Conservation (phyloP, 352 stramenopile genomes). For the Phytophthora foliorum region DNA sequence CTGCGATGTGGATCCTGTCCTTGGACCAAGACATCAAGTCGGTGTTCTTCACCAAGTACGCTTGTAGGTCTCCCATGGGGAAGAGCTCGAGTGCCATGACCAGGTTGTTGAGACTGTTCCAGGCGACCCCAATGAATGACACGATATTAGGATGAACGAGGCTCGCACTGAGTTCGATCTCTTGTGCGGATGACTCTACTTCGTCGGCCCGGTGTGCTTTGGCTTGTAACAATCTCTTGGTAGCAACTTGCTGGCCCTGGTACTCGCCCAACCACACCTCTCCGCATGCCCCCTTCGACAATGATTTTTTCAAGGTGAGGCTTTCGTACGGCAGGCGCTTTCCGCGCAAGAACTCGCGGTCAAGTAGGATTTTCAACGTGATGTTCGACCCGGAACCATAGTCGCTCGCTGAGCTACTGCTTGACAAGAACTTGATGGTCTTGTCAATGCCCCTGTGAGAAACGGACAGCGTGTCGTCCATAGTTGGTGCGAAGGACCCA, state of each 20-base stretch:
- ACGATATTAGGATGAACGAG: slow-evolving; percentile 49
- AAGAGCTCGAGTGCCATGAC: slow-evolving; percentile 57
- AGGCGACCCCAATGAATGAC: slow-evolving; percentile 48
- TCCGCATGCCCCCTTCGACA: slow-evolving; percentile 57
- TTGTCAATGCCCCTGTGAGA: slow-evolving; percentile 23
- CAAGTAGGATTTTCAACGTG: slow-evolving; percentile 29
- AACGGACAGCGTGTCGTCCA: slow-evolving; percentile 14
- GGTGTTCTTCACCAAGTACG: slow-evolving; percentile 37
- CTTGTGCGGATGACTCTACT: slow-evolving; percentile 44
- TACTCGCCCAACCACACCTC: slow-evolving; percentile 60
- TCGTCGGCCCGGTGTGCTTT: slow-evolving; percentile 39
- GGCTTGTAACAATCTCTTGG: slow-evolving; percentile 52
- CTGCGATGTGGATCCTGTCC: slow-evolving; percentile 49
- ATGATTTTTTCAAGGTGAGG: slow-evolving; percentile 32
- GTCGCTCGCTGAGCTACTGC: slow-evolving; percentile 6
- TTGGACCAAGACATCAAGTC: slow-evolving; percentile 37
- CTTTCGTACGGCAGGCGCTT: slow-evolving; percentile 40
- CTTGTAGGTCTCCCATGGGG: slow-evolving; percentile 48
- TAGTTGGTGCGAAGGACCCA: not conserved
- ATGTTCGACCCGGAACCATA: slow-evolving; percentile 15
- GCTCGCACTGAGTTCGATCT: slow-evolving; percentile 47
- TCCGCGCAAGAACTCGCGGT: slow-evolving; percentile 13
- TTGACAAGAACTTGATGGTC: slow-evolving; percentile 22
- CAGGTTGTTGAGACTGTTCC: slow-evolving; percentile 60
- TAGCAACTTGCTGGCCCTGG: slow-evolving; percentile 39